Evolutionary conservation across 139 green algal genomes (phyloP).

Genomic region (Chlamydomonas sp.): DNA sequence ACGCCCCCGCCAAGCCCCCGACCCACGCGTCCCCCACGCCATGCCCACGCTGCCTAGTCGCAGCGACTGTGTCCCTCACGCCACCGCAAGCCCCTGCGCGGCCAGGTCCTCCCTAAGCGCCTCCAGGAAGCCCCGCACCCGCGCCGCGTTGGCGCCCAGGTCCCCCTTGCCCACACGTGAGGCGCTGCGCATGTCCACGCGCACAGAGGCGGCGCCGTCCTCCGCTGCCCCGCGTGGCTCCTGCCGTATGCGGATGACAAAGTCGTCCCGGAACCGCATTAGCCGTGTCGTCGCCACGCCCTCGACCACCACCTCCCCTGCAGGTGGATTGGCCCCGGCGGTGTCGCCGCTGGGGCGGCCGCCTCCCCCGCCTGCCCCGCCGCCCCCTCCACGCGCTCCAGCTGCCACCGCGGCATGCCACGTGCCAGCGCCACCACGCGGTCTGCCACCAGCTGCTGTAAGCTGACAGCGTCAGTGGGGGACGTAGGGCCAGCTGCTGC

Average conservation of each 20-base stretch:
- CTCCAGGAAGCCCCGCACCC: slow-evolving; percentile 49
- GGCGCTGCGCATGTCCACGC: slow-evolving; percentile 45
- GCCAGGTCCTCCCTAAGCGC: slow-evolving; percentile 38
- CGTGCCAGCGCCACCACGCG: slow-evolving; percentile 21
- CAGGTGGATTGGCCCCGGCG: too few relatives aligned
- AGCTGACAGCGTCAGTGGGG: too few relatives aligned
- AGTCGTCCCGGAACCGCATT: slow-evolving; percentile 63
- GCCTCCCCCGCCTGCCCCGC: background rate
- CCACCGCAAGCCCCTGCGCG: background rate
- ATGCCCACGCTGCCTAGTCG: too few relatives aligned
- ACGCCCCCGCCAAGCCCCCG: too few relatives aligned
- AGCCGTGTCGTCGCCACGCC: slow-evolving; percentile 54
- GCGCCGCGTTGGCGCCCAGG: slow-evolving; percentile 58
- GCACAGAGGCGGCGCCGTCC: background rate
- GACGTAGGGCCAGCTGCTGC: background rate
- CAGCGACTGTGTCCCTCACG: too few relatives aligned
- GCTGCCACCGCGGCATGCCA: slow-evolving; percentile 44
- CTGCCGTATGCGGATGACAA: slow-evolving; percentile 33
- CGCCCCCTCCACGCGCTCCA: slow-evolving; percentile 37
- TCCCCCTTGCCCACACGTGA: slow-evolving; percentile 63
- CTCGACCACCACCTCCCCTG: slow-evolving; percentile 30
- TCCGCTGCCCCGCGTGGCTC: background rate
- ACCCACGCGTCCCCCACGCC: too few relatives aligned
- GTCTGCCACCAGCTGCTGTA: slow-evolving; percentile 1
- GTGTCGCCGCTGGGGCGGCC: background rate